phyloP scores from a whole-genome alignment of 768 basidiomycete species.

The Macrolepiota fuliginosa region DNA sequence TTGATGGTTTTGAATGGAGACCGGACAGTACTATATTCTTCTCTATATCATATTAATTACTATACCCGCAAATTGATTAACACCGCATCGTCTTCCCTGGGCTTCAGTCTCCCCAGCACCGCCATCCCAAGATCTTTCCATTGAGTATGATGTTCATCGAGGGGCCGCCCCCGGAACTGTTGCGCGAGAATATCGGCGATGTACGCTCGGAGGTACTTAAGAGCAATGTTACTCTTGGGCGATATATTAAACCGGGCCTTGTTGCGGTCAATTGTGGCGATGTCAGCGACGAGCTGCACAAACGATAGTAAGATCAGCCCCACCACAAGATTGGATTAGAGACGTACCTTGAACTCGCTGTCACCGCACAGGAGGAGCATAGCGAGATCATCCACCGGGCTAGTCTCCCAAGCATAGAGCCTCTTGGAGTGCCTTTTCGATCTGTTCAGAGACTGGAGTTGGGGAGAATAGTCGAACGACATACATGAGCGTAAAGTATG shows the following conservation, averaged over 20 bases:
- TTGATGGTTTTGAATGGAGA: neutral
- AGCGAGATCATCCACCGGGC: conserved; percentile 82
- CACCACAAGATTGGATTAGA: neutral
- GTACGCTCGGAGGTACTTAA: conserved; percentile 75
- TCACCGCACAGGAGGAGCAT: conserved; percentile 88
- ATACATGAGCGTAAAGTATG: conserved; percentile 88
- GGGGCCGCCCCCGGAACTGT: conserved; percentile 61
- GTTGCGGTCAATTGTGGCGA: conserved; percentile 76
- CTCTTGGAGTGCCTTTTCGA: conserved; percentile 84
- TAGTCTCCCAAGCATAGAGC: conserved; percentile 91
- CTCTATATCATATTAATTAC: conserved; percentile 4
- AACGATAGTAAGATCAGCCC: neutral
- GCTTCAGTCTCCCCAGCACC: conserved; percentile 54
- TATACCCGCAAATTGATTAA: conserved; percentile 13
- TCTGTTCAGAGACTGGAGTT: neutral
- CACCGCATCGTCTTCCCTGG: conserved; percentile 27
- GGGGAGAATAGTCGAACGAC: conserved; percentile 1
- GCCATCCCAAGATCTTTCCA: conserved; percentile 77
- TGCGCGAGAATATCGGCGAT: conserved; percentile 57
- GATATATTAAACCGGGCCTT: conserved; percentile 67
- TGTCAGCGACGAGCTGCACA: conserved; percentile 64
- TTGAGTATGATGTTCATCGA: conserved; percentile 53
- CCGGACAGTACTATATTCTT: neutral
- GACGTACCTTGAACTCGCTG: conserved; percentile 71
- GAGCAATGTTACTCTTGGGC: conserved; percentile 72